Evolutionary conservation across 805 yeast species (phyloP), one percentile per base, ranked within the genome.

Genomic region (Huiozyma sinensis): DNA sequence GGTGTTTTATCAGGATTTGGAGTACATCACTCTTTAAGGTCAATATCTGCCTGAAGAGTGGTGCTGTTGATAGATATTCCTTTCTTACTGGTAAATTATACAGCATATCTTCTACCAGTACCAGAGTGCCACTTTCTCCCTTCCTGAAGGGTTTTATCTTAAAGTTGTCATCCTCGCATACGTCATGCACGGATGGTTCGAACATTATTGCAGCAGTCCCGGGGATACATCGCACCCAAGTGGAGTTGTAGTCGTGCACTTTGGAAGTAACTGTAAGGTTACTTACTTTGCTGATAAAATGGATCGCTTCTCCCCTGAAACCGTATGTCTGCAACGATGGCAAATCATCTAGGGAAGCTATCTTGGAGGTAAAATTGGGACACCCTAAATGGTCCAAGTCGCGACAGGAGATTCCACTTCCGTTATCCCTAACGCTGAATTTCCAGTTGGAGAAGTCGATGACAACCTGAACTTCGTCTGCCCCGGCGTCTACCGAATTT

Each of bases 271-370:
- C 58, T 0, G 68, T 53, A n/a, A 77, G 47, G 10, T 68, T 57
- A 0, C 80, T 65, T 6, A 76, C 53, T 0, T 70, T 66, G n/a
- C 74, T 59, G 3, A 86, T 63, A 0, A 81, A 70, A 42, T 69
- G 65, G 12, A 86, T 50, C 0, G 92, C 83, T 51, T 80, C 83
- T 0, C 95, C 95, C 40, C 84, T 69, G 55, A 79, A 83, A 1
- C 95, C 95, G 50, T 70, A 74, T 0, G 81, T 74, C 1, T 43
- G 42, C 3, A 72, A 57, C 0, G 40, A 12, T 10, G 51, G 55
- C 32, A 81, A 52, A 17, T 71, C 75, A 1, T 60, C 61, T 30
- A 70, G 51, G 1, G 46, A 40, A 1, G 40, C 31, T 2, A 75
- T 38, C 51, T 81, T 84, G 0, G 89, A 79, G 0, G 90, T 81